Evolutionary conservation across 768 basidiomycete species (phyloP), one percentile per base, ranked within the genome.

Genomic region (Tricholoma sp.): DNA sequence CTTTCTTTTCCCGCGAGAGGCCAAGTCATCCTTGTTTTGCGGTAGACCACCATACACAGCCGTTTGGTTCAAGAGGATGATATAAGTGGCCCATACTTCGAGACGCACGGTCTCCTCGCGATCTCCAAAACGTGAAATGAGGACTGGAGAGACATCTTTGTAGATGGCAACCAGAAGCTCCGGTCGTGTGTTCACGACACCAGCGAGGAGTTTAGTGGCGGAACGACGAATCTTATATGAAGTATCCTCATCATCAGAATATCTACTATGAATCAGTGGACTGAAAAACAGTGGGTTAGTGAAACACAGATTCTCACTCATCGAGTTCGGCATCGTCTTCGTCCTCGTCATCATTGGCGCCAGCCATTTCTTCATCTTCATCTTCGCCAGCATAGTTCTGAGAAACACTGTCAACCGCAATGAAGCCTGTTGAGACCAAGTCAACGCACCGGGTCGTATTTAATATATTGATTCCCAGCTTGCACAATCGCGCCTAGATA

Each of bases 211-310:
- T 69, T 98, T 98, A 16, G 94, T 93, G 6, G 97, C 88, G 6
- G 92, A 88, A 46, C 97, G 85, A 61, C 97, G 88, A 57, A 97
- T 92, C 72, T 98, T 98, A 82, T 97, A 98, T 0, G 96, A 98
- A 10, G 90, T 91, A 67, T 99, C 97, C 70, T 98, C 97, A 57
- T 99, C 97, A 64, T 99, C 97, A 5, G 93, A 94, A 70, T 97
- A 98, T 61, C 92, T 95, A 61, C 24, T 9, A 53, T 35, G 22
- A 16, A 29, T 64, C 5, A 68, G 49, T 32, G 41, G 32, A 57
- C 22, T 43, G 54, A 29, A 27, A 46, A 24, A 49, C 24, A 14
- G 39, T 50, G 12, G 53, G 61, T 18, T 11, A 43, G 9, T 18
- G 41, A 16, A 19, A 43, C 18, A 43, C 9, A 14, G 41, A 46